A percentile compares a stretch with the other conserved stretches of the same genome.
These are phyloP conservation scores for Suhomyces bolitotheri DNA, from an alignment of 1,139 yeast genomes.

Conservation along the genomic window DNA sequence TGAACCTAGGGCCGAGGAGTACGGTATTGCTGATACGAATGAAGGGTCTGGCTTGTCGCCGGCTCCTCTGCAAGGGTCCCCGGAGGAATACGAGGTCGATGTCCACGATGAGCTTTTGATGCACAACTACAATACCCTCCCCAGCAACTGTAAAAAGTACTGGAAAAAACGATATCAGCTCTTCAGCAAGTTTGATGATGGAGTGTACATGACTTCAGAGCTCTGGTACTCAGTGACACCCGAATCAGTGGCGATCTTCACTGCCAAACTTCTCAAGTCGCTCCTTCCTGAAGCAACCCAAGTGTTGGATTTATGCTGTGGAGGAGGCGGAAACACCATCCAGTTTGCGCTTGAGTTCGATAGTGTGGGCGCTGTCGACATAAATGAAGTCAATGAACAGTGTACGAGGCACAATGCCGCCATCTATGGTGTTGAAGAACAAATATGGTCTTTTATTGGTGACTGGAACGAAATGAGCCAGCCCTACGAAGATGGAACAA, in stretches of 20 bases:
- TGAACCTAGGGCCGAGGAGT: no score
- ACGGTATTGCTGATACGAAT: no score
- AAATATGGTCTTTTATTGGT: slow-evolving; percentile 49
- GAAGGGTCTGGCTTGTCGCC: no score
- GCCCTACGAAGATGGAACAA: slow-evolving; percentile 19
- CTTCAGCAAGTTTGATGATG: slow-evolving; percentile 65
- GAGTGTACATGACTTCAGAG: slow-evolving; percentile 70
- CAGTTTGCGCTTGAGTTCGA: slow-evolving; percentile 70
- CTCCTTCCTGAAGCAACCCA: slow-evolving; percentile 46
- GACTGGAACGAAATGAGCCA: slow-evolving; percentile 54
- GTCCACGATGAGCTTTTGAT: slow-evolving; percentile 36
- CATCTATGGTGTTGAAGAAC: slow-evolving; percentile 61
- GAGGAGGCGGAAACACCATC: slow-evolving; percentile 93
- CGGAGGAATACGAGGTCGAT: slow-evolving; percentile 21
- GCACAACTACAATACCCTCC: slow-evolving; percentile 44
- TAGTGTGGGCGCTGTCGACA: slow-evolving; percentile 67
- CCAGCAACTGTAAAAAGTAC: slow-evolving; percentile 48
- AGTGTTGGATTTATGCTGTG: slow-evolving; percentile 78
- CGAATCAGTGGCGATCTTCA: slow-evolving; percentile 64
- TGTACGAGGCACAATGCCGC: slow-evolving; percentile 73
- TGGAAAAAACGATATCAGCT: slow-evolving; percentile 61
- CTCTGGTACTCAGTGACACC: slow-evolving; percentile 94
- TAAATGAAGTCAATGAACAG: slow-evolving; percentile 55
- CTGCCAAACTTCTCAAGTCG: slow-evolving; percentile 54
- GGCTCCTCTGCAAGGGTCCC: not conserved